Conservation (phyloP, 305 asterid genomes). For the Rubia peregrina region DNA sequence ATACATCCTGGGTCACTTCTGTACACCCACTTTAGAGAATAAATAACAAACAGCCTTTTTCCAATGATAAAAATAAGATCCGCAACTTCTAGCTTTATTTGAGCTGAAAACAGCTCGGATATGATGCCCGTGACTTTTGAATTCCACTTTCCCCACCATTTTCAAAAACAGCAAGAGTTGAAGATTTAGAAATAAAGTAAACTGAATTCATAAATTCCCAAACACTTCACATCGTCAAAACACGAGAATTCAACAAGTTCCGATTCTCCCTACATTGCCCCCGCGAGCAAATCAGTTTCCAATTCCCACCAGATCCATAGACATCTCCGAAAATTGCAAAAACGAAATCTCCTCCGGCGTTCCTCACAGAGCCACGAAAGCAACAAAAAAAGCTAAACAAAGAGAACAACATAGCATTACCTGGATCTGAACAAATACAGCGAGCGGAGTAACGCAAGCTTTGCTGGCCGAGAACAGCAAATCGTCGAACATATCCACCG, state of each 20-base stretch:
- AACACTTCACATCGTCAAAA: background rate
- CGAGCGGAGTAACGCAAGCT: conserved; percentile 63
- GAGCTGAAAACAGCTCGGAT: background rate
- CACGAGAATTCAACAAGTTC: background rate
- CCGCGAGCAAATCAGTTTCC: background rate
- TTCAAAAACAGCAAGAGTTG: background rate
- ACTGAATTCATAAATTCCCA: background rate
- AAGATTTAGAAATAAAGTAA: background rate
- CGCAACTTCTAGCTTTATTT: background rate
- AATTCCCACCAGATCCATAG: conserved; percentile 13
- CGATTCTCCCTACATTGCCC: background rate
- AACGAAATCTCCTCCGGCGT: background rate
- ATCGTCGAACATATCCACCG: conserved; percentile 45
- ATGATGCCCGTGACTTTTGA: background rate
- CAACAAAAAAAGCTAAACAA: background rate
- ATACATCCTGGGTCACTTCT: background rate
- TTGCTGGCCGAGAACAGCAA: conserved; percentile 66
- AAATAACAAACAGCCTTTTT: background rate
- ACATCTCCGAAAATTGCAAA: background rate
- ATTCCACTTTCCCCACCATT: background rate
- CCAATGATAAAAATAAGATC: background rate
- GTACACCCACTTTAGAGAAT: background rate
- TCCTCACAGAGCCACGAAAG: background rate
- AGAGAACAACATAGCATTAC: conserved; percentile 21
- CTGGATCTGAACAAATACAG: conserved; percentile 86